Evolutionary conservation across 306 rosid species (phyloP), one percentile per base, ranked within the genome.

Genomic region (Prunus mira): DNA sequence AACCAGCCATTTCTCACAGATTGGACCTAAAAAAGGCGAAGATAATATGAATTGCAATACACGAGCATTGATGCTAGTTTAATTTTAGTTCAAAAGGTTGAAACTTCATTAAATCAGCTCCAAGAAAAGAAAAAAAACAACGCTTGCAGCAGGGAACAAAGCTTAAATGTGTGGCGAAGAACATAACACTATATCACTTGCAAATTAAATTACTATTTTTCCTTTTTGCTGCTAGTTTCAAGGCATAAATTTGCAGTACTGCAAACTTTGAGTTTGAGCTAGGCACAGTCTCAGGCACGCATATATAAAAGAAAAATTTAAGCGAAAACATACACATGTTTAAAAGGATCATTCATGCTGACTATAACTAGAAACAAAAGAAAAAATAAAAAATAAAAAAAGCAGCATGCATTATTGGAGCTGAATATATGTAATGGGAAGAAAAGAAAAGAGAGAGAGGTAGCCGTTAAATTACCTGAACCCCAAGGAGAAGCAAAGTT

Each of bases 1-100:
- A 70, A 83, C 24, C 84, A 50, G 82, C 88, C 98, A 93, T 91
- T 71, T 85, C 79, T 71, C 69, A 75, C 68, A 17, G 55, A 72
- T 60, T 63, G 65, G 66, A 80, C 78, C 93, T 85, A 10, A 28
- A 14, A 43, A 67, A 6, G 1, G 19, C 18, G 14, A 32, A 62
- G 43, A 43, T 3, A 15, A 13, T 3, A 51, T 49, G 17, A 12
- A 69, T 9, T 28, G 28, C 47, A 51, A 20, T n/a, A 1, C 50
- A n/a, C 10, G n/a, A 0, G 47, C n/a, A 3, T 17, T 34, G 27
- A 18, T 24, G 8, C 11, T 5, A 66, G 64, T 9, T 41, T 28
- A 11, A 22, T 38, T 69, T 27, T 45, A 45, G 52, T 41, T 47
- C 57, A 68, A 17, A 22, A 57, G 11, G n/a, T 2, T 63, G 46